phyloP scores from a whole-genome alignment of 2,329 filamentous ascomycete species.

The Paecilomyces fulvus region DNA sequence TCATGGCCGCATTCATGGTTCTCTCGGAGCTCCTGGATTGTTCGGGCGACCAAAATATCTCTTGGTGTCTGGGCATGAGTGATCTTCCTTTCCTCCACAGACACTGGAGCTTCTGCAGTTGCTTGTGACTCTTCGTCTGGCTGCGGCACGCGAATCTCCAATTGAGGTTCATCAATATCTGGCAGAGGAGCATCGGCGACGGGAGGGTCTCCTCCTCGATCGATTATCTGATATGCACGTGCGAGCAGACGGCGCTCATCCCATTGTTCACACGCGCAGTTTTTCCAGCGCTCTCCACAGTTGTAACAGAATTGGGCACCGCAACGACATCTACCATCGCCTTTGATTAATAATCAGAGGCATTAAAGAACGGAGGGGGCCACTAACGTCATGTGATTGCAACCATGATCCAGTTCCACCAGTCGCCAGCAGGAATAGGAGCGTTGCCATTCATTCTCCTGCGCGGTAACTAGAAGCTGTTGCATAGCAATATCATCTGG shows the following conservation, averaged over 20 bases:
- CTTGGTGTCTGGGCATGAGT: neutral
- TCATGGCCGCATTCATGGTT: slow-evolving; percentile 37
- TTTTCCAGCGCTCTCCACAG: slow-evolving; percentile 38
- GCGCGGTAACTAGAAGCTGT: slow-evolving; percentile 34
- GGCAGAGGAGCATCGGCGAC: neutral
- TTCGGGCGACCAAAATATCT: neutral
- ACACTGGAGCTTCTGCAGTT: neutral
- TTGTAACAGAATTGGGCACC: slow-evolving; percentile 43
- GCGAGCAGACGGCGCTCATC: slow-evolving; percentile 26
- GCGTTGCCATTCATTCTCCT: slow-evolving; percentile 42
- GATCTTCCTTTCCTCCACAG: too few species aligned
- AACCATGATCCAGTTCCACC: slow-evolving; percentile 45
- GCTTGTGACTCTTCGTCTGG: neutral
- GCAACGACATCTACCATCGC: slow-evolving; percentile 37
- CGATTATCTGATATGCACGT: slow-evolving; percentile 25
- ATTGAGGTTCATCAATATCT: neutral
- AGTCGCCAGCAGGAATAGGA: slow-evolving; percentile 41
- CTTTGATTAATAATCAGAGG: neutral
- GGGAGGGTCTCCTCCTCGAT: slow-evolving; percentile 14
- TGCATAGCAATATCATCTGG: slow-evolving; percentile 35
- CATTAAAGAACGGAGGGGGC: neutral
- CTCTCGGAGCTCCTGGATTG: slow-evolving; percentile 14
- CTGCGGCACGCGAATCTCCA: neutral
- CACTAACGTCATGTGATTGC: slow-evolving; percentile 50
- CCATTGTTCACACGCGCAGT: slow-evolving; percentile 33